A percentile compares a stretch with the other conserved stretches of the same genome.
Conservation (phyloP, 768 basidiomycete species). For the Russula dissimulans region DNA sequence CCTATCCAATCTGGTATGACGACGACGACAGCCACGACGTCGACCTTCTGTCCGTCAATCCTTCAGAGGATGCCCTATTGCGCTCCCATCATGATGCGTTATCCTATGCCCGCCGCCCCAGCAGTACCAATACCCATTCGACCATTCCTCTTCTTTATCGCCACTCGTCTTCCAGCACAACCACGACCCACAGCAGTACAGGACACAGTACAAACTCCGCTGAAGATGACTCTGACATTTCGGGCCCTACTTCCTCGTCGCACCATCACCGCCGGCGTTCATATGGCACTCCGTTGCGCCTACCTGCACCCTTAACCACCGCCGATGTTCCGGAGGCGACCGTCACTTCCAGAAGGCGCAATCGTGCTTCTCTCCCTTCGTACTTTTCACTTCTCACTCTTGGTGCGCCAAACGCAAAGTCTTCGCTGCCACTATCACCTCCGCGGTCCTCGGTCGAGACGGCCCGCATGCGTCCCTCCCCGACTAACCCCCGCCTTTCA, state of each 20-base stretch:
- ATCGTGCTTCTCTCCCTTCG: conserved; percentile 21
- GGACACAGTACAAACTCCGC: conserved; percentile 8
- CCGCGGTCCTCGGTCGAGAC: conserved; percentile 16
- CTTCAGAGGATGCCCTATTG: background rate
- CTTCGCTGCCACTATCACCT: conserved; percentile 13
- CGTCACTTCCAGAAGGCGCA: conserved; percentile 10
- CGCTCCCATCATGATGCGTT: conserved; percentile 9
- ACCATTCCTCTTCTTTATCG: conserved; percentile 20
- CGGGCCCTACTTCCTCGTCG: conserved; percentile 7
- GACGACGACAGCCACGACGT: conserved; percentile 9
- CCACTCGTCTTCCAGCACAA: conserved; percentile 13
- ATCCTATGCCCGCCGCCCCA: conserved; percentile 20
- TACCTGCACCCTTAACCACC: background rate
- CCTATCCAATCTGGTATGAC: conserved; percentile 17
- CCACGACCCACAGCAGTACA: conserved; percentile 6
- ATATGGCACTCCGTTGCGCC: conserved; percentile 4
- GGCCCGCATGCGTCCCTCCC: conserved; percentile 12
- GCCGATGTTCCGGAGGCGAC: conserved; percentile 4
- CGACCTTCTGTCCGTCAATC: conserved; percentile 1
- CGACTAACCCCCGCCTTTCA: conserved; percentile 12
- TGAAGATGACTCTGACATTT: conserved; percentile 9
- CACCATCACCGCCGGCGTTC: conserved; percentile 10
- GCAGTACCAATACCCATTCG: conserved; percentile 20
- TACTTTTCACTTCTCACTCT: conserved; percentile 22
- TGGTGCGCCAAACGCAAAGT: conserved; percentile 11